These are phyloP conservation scores for Danielozyma ontarioensis DNA, from an alignment of 805 yeast genomes.

Conservation along the genomic window DNA sequence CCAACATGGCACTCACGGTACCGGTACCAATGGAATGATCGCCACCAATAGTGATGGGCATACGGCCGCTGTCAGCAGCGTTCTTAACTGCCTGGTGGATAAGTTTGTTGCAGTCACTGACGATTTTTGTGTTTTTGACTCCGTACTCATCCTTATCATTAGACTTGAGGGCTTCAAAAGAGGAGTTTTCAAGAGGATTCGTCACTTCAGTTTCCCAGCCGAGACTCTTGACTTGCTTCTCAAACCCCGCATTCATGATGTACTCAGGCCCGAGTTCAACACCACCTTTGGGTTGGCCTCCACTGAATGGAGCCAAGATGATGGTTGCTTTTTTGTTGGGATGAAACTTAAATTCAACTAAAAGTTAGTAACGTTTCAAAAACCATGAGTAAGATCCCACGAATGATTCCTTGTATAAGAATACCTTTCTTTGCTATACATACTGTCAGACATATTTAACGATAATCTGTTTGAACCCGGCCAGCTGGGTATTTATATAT, in stretches of 20 bases:
- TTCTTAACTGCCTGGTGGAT: conserved; percentile 57
- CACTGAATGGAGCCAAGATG: conserved; percentile 87
- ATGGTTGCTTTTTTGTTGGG: conserved; percentile 56
- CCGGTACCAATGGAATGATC: conserved; percentile 97
- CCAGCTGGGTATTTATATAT: no score
- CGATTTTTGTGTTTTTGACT: conserved; percentile 70
- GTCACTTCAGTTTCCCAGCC: conserved; percentile 64
- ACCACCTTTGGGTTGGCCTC: conserved; percentile 93
- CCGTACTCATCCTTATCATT: conserved; percentile 46
- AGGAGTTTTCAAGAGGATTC: conserved; percentile 49
- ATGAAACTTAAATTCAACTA: conserved; percentile 48
- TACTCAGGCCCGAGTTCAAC: conserved; percentile 92
- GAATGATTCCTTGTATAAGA: no score
- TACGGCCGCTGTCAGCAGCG: conserved; percentile 40
- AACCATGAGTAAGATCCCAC: no score
- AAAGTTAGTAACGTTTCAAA: no score
- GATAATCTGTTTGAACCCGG: no score
- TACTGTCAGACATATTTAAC: no score
- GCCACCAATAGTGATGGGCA: conserved; percentile 90
- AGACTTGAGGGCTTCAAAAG: conserved; percentile 39
- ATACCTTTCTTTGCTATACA: no score
- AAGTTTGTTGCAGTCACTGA: conserved; percentile 62
- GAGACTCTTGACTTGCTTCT: conserved; percentile 52
- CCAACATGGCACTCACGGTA: conserved; percentile 79
- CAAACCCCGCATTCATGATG: conserved; percentile 67